Base-by-base conservation (phyloP, 108 stramenopile genomes). In the Nitzschia sp. region DNA sequence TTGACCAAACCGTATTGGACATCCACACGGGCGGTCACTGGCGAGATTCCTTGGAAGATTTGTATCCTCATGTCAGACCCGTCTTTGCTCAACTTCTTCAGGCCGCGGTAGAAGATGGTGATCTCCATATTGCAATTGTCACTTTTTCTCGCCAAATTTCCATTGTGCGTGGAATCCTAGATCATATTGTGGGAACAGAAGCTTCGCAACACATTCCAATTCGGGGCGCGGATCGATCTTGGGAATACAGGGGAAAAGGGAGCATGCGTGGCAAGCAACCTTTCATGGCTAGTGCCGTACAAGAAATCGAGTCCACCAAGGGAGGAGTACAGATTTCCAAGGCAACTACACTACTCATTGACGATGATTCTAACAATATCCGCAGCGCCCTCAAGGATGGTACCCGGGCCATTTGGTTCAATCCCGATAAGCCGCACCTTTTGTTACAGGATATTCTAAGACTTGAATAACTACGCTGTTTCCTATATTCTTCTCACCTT, bases 1-100 rank as follows among this genome's bases (percentile, higher is more conserved):
- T 97, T 67, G 97, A 97, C 69, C 82, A 83, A 57, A 97, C 97
- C 7, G 82, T 97, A 29, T 62, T 97, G 29, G 83, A 91, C 69
- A 80, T 93, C 2, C 97, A 97, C 82, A 97, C 97, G n/a, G 88
- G 90, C 0, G 97, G 97, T 3, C 69, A 67, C 39, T 97, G 93
- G 93, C 78, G 81, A 24, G 91, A 80, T 22, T 79, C 92, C 3
- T 58, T 69, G 12, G 67, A 76, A 14, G 95, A 94, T 75, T 80
- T 97, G 8, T 57, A 77, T 10, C 58, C 72, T 24, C 92, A 93
- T 75, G 79, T 97, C 10, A 86, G 97, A n/a, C 92, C 93, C 34
- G 76, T 91, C 39, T 97, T 96, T 75, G 74, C 67, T 43, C 75
- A 80, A 10, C 67, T 97, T 19, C 69, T 97, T 0, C 74, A 73